Evolutionary conservation across 495 filamentous ascomycete genomes (phyloP).

Genomic region (Talaromyces thailandensis): DNA sequence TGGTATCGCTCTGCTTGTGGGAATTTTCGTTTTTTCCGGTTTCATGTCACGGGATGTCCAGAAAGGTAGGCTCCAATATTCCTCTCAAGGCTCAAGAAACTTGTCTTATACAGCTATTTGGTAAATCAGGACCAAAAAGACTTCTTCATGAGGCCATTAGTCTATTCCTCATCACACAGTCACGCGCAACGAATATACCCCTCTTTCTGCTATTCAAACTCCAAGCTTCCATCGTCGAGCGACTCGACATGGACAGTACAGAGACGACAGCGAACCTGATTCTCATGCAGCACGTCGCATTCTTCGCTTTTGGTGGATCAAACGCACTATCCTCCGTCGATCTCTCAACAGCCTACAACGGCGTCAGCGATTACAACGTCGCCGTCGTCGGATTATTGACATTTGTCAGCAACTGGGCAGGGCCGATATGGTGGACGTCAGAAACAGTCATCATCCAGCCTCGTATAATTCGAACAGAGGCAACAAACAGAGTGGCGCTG

Average conservation of each 20-base stretch:
- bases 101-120: background rate
- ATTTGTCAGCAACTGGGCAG: conserved; percentile 86
- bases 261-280: conserved; percentile 56
- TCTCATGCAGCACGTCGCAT: conserved; percentile 64
- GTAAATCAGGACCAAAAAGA: background rate
- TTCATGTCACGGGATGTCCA: background rate
- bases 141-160: conserved; percentile 58
- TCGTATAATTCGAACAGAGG: conserved; percentile 10
- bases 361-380: conserved; percentile 60
- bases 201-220: conserved; percentile 67
- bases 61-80: background rate
- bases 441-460: conserved; percentile 48
- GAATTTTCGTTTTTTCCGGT: conserved; percentile 16
- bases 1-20: conserved; percentile 37
- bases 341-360: conserved; percentile 77
- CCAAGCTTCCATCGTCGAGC: conserved; percentile 42
- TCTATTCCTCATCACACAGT: conserved; percentile 80
- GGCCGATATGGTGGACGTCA: conserved; percentile 76
- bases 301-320: conserved; percentile 85
- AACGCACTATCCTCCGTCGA: conserved; percentile 91
- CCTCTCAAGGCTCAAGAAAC: background rate
- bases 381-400: conserved; percentile 66
- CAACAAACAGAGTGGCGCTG: conserved; percentile 40
- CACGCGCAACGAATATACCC: conserved; percentile 71
- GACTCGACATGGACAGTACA: conserved; percentile 33